Conservation (phyloP, 768 basidiomycete species). For the Paxillus rubicundulus region DNA sequence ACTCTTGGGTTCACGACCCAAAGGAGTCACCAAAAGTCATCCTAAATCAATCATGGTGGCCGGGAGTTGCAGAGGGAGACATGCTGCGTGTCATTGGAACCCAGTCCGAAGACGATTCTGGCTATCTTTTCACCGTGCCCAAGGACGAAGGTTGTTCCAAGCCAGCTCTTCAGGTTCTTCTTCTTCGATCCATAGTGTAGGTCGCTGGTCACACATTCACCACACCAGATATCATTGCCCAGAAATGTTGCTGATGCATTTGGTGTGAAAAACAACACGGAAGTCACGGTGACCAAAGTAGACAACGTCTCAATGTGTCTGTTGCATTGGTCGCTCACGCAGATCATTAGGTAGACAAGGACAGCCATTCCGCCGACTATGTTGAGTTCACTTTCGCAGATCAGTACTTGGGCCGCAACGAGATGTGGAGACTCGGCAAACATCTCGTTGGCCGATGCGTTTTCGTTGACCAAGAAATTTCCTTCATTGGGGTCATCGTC, state of each 20-base stretch:
- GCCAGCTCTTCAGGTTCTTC: slow-evolving; percentile 60
- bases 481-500: slow-evolving; percentile 77
- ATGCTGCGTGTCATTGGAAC: slow-evolving; percentile 52
- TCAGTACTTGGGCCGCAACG: slow-evolving; percentile 92
- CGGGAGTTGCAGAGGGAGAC: slow-evolving; percentile 77
- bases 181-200: neutral
- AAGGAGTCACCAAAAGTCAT: slow-evolving; percentile 58
- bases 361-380: slow-evolving; percentile 62
- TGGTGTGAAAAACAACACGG: slow-evolving; percentile 65
- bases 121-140: slow-evolving; percentile 66
- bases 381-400: slow-evolving; percentile 93
- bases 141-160: slow-evolving; percentile 60
- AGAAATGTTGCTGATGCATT: slow-evolving; percentile 71
- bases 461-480: slow-evolving; percentile 79
- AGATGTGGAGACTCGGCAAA: slow-evolving; percentile 94
- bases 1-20: slow-evolving; percentile 72
- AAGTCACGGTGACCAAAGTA: slow-evolving; percentile 73
- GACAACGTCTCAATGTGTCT: neutral
- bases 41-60: slow-evolving; percentile 75
- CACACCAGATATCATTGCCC: slow-evolving; percentile 67
- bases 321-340: slow-evolving; percentile 14
- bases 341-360: slow-evolving; percentile 59
- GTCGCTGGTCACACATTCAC: neutral
- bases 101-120: slow-evolving; percentile 38
- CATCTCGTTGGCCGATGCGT: slow-evolving; percentile 78